Conservation (phyloP, 2,329 filamentous ascomycete species). For the Scedosporium aurantiacum region DNA sequence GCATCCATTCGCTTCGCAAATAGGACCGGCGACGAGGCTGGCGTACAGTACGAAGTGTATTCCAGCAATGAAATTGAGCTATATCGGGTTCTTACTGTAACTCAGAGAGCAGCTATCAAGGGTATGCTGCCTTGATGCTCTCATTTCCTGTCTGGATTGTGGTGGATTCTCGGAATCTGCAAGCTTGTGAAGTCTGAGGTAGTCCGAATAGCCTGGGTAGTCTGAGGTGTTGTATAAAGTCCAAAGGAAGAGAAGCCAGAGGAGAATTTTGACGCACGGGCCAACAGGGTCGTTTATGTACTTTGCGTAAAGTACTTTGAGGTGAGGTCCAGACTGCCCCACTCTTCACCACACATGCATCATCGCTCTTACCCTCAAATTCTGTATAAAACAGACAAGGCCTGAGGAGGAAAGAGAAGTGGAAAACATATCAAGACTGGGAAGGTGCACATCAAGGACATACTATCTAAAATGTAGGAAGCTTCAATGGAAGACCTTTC, state of each 20-base stretch:
- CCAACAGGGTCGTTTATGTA: background rate
- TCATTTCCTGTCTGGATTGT: background rate
- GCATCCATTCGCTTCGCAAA: constrained; percentile 2
- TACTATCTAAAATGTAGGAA: too few species aligned
- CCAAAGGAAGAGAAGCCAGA: background rate
- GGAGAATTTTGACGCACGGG: background rate
- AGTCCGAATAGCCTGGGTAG: too few species aligned
- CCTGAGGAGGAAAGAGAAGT: background rate
- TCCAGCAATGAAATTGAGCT: background rate
- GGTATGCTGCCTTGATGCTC: background rate
- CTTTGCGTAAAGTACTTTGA: background rate
- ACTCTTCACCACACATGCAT: background rate
- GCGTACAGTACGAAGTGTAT: constrained; percentile 5
- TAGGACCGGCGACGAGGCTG: background rate
- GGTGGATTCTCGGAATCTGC: background rate
- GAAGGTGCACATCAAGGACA: background rate
- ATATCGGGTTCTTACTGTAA: background rate
- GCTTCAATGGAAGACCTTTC: too few species aligned
- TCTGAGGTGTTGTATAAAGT: too few species aligned
- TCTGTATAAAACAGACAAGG: background rate
- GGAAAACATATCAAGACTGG: background rate
- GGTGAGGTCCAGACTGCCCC: background rate
- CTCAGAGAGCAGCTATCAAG: background rate
- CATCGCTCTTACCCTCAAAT: background rate
- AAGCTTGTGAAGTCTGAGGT: background rate